Evolutionary conservation across 2,329 filamentous ascomycete genomes (phyloP).

Genomic region (Drechslera avenae): DNA sequence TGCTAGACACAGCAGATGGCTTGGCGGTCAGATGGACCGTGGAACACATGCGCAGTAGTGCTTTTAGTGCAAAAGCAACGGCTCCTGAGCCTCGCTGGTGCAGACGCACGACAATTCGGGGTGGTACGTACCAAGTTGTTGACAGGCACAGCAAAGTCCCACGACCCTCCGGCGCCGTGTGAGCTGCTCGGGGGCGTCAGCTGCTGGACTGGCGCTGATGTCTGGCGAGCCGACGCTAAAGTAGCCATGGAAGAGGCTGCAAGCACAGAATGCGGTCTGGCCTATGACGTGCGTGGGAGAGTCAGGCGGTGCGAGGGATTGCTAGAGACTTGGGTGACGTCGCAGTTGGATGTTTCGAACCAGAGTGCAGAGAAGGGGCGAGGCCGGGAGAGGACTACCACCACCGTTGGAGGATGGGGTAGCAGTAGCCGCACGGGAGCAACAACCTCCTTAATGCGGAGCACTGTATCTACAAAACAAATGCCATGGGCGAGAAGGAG

Average conservation of each 20-base stretch:
- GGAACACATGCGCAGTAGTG: conserved; percentile 30
- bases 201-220: conserved; percentile 38
- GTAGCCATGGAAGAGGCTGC: conserved; percentile 38
- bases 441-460: conserved; percentile 11
- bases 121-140: conserved; percentile 42
- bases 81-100: conserved; percentile 17
- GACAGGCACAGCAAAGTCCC: conserved; percentile 49
- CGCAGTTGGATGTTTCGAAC: neutral
- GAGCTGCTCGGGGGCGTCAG: conserved; percentile 49
- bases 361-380: neutral
- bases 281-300: conserved; percentile 14
- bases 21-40: conserved; percentile 31
- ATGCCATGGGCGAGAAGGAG: conserved; percentile 20
- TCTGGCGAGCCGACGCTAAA: conserved; percentile 39
- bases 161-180: conserved; percentile 45
- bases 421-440: conserved; percentile 8
- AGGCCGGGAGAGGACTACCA: conserved; percentile 15
- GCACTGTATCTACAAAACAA: conserved; percentile 15
- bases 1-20: conserved; percentile 3
- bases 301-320: conserved; percentile 4
- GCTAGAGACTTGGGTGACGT: conserved; percentile 8
- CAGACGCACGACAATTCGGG: conserved; percentile 4
- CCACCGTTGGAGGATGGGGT: conserved; percentile 4
- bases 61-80: conserved; percentile 12
- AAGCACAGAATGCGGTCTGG: conserved; percentile 5